Evolutionary conservation across 176 grass and related monocot species (phyloP), one percentile per base, ranked within the genome.

Genomic region (Alopecurus myosuroides): DNA sequence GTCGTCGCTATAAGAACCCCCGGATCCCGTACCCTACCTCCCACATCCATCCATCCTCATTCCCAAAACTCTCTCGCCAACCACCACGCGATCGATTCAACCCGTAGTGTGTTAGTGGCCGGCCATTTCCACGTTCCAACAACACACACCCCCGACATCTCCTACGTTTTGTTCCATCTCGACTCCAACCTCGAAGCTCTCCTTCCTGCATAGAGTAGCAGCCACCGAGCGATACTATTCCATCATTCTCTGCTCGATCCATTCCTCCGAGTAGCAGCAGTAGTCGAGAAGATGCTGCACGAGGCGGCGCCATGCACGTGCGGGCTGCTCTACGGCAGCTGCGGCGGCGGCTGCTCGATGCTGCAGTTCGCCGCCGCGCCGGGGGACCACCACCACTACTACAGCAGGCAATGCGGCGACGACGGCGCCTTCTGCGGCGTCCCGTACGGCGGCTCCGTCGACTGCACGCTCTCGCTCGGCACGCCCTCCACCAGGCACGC

Each of bases 381-480:
- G 28, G 90, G 77, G 34, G 78, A 94, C 25, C 80, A 86, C 61
- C 68, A 85, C 62, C 61, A 85, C 70, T 45, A 88, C 62, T 81
- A 82, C 76, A 9, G 8, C 42, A 87, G 41, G 83, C 82, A 69
- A 41, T 88, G 66, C 63, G 75, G 77, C 48, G 82, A 84, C 40
- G 70, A 58, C 6, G 20, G 31, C 20, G 20, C 20, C 37, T 53
- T 42, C 70, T 4, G 30, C 65, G 48, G 2, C 62, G 50, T 72
- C 70, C 35, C 49, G 11, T 86, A 84, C 73, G 65, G 67, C 6
- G 87, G 70, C n/a, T 90, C 72, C 26, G 95, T 98, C 11, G 95
- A 98, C 87, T 98, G 95, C 84, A 98, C 95, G 9, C 89, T 98
- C 13, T 98, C 95, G 81, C 95, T 98, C 42, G 93, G 93, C 56